Base-by-base conservation (phyloP, 176 grass and related monocot genomes). In the Stipa capillata region DNA sequence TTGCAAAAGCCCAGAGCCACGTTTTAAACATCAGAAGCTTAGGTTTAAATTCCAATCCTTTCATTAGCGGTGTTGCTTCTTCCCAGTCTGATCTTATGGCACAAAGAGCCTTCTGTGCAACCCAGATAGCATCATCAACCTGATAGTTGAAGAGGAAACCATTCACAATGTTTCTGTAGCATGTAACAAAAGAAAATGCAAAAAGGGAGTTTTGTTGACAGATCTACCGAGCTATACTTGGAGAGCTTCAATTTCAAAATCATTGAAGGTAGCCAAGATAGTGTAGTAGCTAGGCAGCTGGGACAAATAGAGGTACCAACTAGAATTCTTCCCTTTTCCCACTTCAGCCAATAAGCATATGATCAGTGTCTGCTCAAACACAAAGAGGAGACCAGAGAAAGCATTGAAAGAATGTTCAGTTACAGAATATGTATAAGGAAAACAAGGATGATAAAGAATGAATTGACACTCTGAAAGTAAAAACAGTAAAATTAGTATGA, bases 1-100 rank as follows among this genome's bases (percentile, higher is more conserved):
- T 93, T 54, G 90, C 87, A 84, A 89, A 94, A 16, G 95, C 90
- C 92, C 92, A 98, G 60, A 94, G 66, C 92, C 95, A 98, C 0
- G 95, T 89, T 78, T 90, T 98, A 52, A 98, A 89, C 82, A 79
- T 79, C 73, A 94, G 69, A 75, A 93, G 74, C 67, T 85, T 87
- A 69, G 88, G 78, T 56, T 94, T 94, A 54, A 98, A 80, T 71
- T 79, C 60, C 70, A 98, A 52, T 78, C 83, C 74, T 86, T 91
- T 76, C 90, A 98, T 88, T 21, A 89, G 35, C 1, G 68, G 32
- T 2, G 51, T 33, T 31, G 90, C 83, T 54, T 73, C 64, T 85
- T 82, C 87, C 95, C 96, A 98, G 68, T 94, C 88, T 80, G 73
- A 89, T 81, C 82, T 87, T 75, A 91, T 37, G 15, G 68, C 78